Evolutionary conservation across 345 rosid species (phyloP), one percentile per base, ranked within the genome.

Genomic region (Aquilaria malaccensis): DNA sequence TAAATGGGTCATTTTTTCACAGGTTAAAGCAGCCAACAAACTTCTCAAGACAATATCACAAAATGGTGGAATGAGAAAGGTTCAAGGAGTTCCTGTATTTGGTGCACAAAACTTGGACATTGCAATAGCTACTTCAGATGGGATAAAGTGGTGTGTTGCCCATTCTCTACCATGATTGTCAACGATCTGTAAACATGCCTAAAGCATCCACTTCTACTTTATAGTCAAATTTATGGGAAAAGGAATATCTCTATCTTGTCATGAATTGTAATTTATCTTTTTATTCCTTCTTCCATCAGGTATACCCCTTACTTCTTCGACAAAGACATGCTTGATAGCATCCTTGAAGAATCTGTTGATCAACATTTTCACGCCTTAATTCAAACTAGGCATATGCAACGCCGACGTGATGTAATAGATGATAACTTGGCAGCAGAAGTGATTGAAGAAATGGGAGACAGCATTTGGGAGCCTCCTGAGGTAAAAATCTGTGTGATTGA

Each of bases 301-400:
- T 86, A 90, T 73, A 88, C 99, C 48, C 99, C 99, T 10, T 94
- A 88, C 74, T 94, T 94, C 80, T 94, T 94, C 50, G 89, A 94
- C 79, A 90, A 94, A 74, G 77, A 67, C 78, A 88, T 86, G 76
- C 88, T 94, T 22, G 97, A 94, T 79, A 83, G 81, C 82, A 88
- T 94, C 77, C 96, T 90, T 54, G 97, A 94, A 71, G 96, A 94
- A 75, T 90, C 95, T 49, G 93, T 88, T 45, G 97, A 90, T 71
- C 95, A 94, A 74, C 97, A 90, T 78, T 94, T 90, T 65, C 84
- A 85, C 73, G 61, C 78, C 66, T 74, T 94, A 75, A 86, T 94
- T 64, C 93, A 90, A 88, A 88, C 81, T 33, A 87, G 97, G 69
- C 97, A 90, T 66, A 79, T 79, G 73, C 89, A 88, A 66, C 88